Base-by-base conservation (phyloP, 805 yeast species). In the Metschnikowia gelsemii region DNA sequence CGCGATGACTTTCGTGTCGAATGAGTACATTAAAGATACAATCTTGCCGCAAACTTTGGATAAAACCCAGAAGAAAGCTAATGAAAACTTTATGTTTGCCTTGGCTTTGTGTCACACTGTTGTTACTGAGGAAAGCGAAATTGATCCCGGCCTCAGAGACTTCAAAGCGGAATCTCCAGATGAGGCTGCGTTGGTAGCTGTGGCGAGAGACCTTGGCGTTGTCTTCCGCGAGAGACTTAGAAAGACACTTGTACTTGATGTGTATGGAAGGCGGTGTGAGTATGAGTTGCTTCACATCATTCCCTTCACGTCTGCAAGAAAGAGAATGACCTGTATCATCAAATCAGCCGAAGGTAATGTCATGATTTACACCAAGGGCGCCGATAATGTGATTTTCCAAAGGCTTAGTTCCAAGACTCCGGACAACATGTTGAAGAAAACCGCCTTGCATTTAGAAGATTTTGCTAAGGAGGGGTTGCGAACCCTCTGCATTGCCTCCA, bases 91-190 rank as follows among this genome's bases (percentile, higher is more conserved):
- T 54, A 78, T 83, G 78, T 58, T 74, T 21, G 80, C 83, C 0
- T 64, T 85, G 33, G 85, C 90, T 0, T 64, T 85, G 17, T 85
- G 93, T 52, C 90, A 85, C 55, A 78, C 88, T 4, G 93, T 82
- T 3, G 76, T 84, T 27, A 80, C 88, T 9, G 88, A 82, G 47
- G 55, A 45, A 7, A 67, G 65, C 34, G 57, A 56, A 2, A 3
- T 5, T 8, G 61, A 64, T 7, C 67, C 66, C 0, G 61, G 56
- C 9, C 56, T 61, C 24, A 58, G 79, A 30, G 70, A 71, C 21
- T 82, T 78, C 63, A 82, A 84, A 53, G 90, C 91, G 1, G 90
- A 85, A 56, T 82, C 89, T 7, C 95, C 95, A 0, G 95, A 85
- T 64, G 95, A 85, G 59, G 79, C 83, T 30, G 90, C 93, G 0